These are phyloP conservation scores for Triticum urartu DNA, from an alignment of 176 grass and related monocot species.

Conservation along the genomic window DNA sequence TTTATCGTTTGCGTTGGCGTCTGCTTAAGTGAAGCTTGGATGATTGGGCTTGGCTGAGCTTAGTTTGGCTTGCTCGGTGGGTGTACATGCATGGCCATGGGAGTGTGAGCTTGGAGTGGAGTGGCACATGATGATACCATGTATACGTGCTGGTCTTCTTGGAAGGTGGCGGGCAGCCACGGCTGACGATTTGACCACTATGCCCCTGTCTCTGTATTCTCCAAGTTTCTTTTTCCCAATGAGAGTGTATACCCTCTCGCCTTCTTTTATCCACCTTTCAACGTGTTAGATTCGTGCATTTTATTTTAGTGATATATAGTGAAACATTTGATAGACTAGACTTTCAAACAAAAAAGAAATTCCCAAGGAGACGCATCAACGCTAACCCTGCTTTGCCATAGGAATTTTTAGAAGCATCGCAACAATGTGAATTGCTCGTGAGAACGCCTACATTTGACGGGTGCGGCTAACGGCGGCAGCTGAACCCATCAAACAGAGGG, in stretches of 20 bases:
- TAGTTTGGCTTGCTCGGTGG: neutral
- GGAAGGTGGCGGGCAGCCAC: neutral
- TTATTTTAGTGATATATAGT: neutral
- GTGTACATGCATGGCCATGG: neutral
- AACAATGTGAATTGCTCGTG: too few species aligned
- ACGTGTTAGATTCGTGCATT: neutral
- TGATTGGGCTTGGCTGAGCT: neutral
- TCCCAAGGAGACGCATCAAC: too few species aligned
- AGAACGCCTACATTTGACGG: too few species aligned
- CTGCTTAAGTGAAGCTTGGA: neutral
- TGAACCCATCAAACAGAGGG: neutral
- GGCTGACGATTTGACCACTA: neutral
- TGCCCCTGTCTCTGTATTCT: neutral
- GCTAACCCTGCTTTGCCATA: accelerated
- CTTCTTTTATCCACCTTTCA: neutral
- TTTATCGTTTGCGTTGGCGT: neutral
- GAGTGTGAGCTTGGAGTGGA: neutral
- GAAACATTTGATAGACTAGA: too few species aligned
- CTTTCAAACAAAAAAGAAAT: too few species aligned
- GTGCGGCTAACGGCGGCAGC: too few species aligned
- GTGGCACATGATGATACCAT: neutral
- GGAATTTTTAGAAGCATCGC: too few species aligned
- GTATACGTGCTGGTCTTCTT: neutral
- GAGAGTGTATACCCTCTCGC: neutral
- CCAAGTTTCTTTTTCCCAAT: neutral